Evolutionary conservation across 257 asterid species (phyloP), one percentile per base, ranked within the genome.

Genomic region (Solanum appendiculatum): DNA sequence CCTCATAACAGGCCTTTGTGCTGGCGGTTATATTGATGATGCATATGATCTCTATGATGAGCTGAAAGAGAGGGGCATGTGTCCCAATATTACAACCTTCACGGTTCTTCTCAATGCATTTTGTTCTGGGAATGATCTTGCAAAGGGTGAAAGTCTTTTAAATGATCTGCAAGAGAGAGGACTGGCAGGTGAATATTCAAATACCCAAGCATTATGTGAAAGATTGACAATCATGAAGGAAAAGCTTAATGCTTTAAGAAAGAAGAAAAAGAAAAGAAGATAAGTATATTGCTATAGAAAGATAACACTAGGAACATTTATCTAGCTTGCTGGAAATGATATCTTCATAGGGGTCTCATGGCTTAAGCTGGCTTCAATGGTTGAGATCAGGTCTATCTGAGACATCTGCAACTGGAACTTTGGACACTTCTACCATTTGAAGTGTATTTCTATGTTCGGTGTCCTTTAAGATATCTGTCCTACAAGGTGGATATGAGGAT

Each of bases 21-120:
- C 73, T 15, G 78, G 51, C 33, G 91, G 93, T 51, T 94, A 90
- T 68, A 77, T 86, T 42, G 91, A 46, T 46, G 89, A 84, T 42
- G 98, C 95, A 23, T 94, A 92, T 82, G 85, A 86, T 54, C 90
- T 97, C 51, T 97, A 95, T 9, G 92, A 93, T 90, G 99, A 97
- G 92, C 93, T 97, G 98, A 95, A 94, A 90, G 83, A 37, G 86
- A 91, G 94, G 90, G 89, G 86, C 36, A 37, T 94, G 66, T 88
- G 90, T 68, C 98, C 99, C 10, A 93, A 93, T 87, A 37, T 83
- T 58, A 95, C 96, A n/a, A 97, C 98, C 2, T 95, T 91, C 87
- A 72, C 54, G 25, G 82, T 94, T 83, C 95, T 97, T 83, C 85
- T 88, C 69, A 85, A 87, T 87, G 93, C 91, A 37, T 39, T 93